A percentile compares a stretch with the other conserved stretches of the same genome.
Evolutionary conservation across 2,329 filamentous ascomycete genomes (phyloP).

Genomic region (Didymella pomorum): DNA sequence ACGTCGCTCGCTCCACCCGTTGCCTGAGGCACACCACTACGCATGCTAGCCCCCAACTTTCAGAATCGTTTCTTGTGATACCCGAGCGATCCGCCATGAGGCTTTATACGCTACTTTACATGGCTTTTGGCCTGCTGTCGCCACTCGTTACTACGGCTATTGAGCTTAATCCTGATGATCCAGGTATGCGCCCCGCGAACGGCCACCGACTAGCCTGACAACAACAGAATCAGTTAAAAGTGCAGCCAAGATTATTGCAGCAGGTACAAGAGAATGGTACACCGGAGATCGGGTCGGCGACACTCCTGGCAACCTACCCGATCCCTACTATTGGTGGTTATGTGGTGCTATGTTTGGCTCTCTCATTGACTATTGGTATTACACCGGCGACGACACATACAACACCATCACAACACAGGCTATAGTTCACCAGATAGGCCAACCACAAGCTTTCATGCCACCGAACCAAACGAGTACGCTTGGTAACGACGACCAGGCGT

Average conservation of each 20-base stretch:
- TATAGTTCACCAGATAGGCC: slow-evolving; percentile 76
- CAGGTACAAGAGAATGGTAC: slow-evolving; percentile 70
- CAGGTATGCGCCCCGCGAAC: slow-evolving; percentile 23
- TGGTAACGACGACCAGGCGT: slow-evolving; percentile 76
- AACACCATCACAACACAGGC: slow-evolving; percentile 55
- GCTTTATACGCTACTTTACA: slow-evolving; percentile 25
- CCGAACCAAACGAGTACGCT: slow-evolving; percentile 68
- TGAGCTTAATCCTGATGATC: slow-evolving; percentile 29
- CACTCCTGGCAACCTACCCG: slow-evolving; percentile 63
- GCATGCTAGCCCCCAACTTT: slow-evolving; percentile 12
- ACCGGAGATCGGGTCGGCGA: slow-evolving; percentile 66
- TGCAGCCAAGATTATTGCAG: slow-evolving; percentile 67
- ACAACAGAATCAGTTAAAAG: slow-evolving; percentile 65
- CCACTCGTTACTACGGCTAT: slow-evolving; percentile 28
- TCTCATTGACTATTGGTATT: slow-evolving; percentile 51
- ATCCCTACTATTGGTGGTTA: slow-evolving; percentile 54
- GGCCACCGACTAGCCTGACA: slow-evolving; percentile 17
- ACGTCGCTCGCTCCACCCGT: slow-evolving; percentile 23
- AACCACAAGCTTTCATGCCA: slow-evolving; percentile 75
- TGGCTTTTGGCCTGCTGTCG: slow-evolving; percentile 27
- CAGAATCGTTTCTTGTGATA: slow-evolving; percentile 13
- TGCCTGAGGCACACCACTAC: slow-evolving; percentile 21
- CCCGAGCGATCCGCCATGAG: slow-evolving; percentile 30
- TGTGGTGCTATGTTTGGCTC: slow-evolving; percentile 49
- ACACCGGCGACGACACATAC: slow-evolving; percentile 47